phyloP scores from a whole-genome alignment of 148 eudicot genomes.

The Linanthus parryae region DNA sequence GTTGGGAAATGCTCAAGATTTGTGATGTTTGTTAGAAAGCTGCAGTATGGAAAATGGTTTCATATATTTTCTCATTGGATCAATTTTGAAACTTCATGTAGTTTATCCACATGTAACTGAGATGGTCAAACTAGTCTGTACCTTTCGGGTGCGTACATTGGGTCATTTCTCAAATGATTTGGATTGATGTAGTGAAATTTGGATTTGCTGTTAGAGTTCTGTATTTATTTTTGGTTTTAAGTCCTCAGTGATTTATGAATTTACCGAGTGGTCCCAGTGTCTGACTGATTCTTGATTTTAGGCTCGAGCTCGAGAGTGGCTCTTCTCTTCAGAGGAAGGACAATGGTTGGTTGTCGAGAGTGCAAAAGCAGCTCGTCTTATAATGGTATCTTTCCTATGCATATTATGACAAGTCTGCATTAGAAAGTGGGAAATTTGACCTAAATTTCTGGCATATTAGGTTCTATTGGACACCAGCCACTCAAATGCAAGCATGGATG shows the following conservation, averaged over 20 bases:
- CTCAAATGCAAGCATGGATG: conserved; percentile 52
- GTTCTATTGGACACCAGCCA: conserved; percentile 73
- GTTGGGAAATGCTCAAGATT: too few species aligned
- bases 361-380: conserved; percentile 83
- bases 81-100: too few species aligned
- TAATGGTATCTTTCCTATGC: conserved; percentile 44
- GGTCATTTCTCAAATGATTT: too few species aligned
- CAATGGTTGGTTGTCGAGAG: conserved; percentile 93
- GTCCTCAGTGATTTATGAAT: neutral
- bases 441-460: conserved; percentile 28
- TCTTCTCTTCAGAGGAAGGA: conserved; percentile 92
- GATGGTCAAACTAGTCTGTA: too few species aligned
- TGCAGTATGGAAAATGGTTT: too few species aligned
- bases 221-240: neutral
- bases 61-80: too few species aligned
- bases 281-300: conserved; percentile 28
- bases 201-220: neutral
- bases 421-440: conserved; percentile 1
- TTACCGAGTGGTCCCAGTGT: neutral
- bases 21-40: too few species aligned
- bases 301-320: conserved; percentile 86
- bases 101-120: too few species aligned
- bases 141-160: too few species aligned
- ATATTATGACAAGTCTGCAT: neutral
- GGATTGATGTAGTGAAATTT: too few species aligned